These are phyloP conservation scores for Didymella exigua DNA, from an alignment of 2,329 filamentous ascomycete genomes.

Conservation along the genomic window DNA sequence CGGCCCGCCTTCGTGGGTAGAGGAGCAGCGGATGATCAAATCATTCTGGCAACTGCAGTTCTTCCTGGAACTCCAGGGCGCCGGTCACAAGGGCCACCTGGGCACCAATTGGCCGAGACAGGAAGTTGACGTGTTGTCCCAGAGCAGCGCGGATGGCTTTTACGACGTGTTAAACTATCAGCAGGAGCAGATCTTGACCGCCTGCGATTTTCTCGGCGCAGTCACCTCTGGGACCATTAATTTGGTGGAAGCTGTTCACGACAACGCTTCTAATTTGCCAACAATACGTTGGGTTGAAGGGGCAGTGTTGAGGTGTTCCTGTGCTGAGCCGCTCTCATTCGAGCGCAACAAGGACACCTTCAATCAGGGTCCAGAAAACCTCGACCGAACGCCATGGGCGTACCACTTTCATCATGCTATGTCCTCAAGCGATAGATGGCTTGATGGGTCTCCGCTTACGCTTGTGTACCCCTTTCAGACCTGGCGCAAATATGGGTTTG, in stretches of 20 bases:
- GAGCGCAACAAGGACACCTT: slow-evolving; percentile 12
- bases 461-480: slow-evolving; percentile 4
- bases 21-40: slow-evolving; percentile 15
- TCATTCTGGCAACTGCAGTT: slow-evolving; percentile 15
- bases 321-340: slow-evolving; percentile 7
- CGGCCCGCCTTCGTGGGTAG: slow-evolving; percentile 11
- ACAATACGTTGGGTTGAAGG: slow-evolving; percentile 1
- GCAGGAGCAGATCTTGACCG: slow-evolving; percentile 1
- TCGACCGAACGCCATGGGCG: slow-evolving; percentile 2
- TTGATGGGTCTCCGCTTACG: slow-evolving; percentile 1
- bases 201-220: background rate
- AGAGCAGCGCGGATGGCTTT: background rate
- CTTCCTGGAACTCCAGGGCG: slow-evolving; percentile 12
- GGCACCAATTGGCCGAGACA: slow-evolving; percentile 1
- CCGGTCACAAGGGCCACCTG: slow-evolving; percentile 2
- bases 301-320: background rate
- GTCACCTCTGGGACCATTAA: background rate
- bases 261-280: background rate
- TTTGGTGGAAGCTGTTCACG: background rate
- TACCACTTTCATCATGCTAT: slow-evolving; percentile 5
- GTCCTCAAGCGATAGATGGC: slow-evolving; percentile 1
- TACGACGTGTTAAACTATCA: background rate
- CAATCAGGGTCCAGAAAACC: slow-evolving; percentile 5
- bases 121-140: background rate
- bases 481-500: slow-evolving; percentile 17